Conservation (phyloP, 257 asterid genomes). For the Eustoma russellianum region DNA sequence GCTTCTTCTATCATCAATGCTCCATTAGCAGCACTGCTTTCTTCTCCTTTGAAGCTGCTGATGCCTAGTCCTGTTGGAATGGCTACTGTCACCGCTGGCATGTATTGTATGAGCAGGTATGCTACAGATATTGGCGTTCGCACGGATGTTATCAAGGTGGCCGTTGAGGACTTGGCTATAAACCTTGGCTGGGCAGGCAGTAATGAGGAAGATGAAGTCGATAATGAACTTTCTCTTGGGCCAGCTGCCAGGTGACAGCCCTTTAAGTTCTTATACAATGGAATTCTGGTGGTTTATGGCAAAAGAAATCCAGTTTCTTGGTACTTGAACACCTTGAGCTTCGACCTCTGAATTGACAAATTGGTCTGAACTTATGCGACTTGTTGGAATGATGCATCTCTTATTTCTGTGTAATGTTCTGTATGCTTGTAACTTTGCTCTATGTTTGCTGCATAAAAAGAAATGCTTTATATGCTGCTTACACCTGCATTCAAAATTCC, state of each 20-base stretch:
- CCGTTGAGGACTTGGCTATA: slow-evolving; percentile 68
- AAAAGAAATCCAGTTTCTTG: too few species aligned
- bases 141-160: slow-evolving; percentile 65
- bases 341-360: too few species aligned
- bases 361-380: too few species aligned
- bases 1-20: slow-evolving; percentile 87
- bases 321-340: too few species aligned
- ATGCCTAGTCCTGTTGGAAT: slow-evolving; percentile 79
- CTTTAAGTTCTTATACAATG: too few species aligned
- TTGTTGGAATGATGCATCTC: too few species aligned
- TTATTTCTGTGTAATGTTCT: too few species aligned
- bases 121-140: slow-evolving; percentile 89
- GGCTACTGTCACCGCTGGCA: slow-evolving; percentile 79
- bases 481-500: too few species aligned
- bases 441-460: too few species aligned
- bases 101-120: slow-evolving; percentile 84
- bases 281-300: too few species aligned
- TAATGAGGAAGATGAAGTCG: slow-evolving; percentile 21
- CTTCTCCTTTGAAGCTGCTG: slow-evolving; percentile 68
- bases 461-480: too few species aligned
- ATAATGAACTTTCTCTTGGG: slow-evolving; percentile 16
- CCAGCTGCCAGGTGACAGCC: slow-evolving; percentile 22
- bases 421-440: too few species aligned
- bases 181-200: slow-evolving; percentile 55
- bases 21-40: slow-evolving; percentile 82